Percentiles rank a stretch among this genome's conserved stretches.
Conservation (phyloP, 2,329 filamentous ascomycete species). For the Alternaria dauci region DNA sequence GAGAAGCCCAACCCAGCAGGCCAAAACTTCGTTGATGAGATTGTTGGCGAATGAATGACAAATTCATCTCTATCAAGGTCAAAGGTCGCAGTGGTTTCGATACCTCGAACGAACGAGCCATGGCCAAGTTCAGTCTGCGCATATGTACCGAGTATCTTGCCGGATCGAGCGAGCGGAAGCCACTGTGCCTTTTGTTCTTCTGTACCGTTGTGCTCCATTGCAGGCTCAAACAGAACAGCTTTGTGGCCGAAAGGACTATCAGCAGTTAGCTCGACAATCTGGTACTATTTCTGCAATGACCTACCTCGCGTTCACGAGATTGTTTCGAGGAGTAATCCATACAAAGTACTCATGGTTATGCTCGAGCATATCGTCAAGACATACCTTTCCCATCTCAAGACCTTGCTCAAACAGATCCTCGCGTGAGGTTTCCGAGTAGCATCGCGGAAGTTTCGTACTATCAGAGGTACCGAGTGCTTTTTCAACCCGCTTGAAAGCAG, state of each 20-base stretch:
- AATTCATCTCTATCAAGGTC: slow-evolving; percentile 55
- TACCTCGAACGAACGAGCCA: slow-evolving; percentile 59
- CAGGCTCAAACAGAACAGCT: slow-evolving; percentile 37
- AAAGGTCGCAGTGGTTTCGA: slow-evolving; percentile 59
- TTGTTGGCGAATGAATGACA: slow-evolving; percentile 58
- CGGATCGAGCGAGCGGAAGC: slow-evolving; percentile 44
- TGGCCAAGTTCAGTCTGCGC: slow-evolving; percentile 62
- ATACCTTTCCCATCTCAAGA: slow-evolving; percentile 29
- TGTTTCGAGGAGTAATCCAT: slow-evolving; percentile 22
- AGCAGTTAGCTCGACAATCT: background rate
- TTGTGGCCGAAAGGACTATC: slow-evolving; percentile 26
- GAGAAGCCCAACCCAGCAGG: slow-evolving; percentile 26
- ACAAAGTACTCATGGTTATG: slow-evolving; percentile 33
- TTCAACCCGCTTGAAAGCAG: slow-evolving; percentile 28
- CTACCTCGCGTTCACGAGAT: slow-evolving; percentile 22
- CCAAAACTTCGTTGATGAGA: slow-evolving; percentile 41
- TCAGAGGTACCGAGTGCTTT: slow-evolving; percentile 20
- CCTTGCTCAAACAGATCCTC: slow-evolving; percentile 36
- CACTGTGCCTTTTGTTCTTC: slow-evolving; percentile 58
- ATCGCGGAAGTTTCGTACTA: slow-evolving; percentile 31
- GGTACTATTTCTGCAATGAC: background rate
- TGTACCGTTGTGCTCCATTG: slow-evolving; percentile 45
- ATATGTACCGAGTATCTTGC: slow-evolving; percentile 55
- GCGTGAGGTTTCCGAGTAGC: slow-evolving; percentile 35
- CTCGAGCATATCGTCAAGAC: slow-evolving; percentile 33